These are phyloP conservation scores for Dendrobium nobile DNA, from an alignment of 106 monocot genomes.

Conservation along the genomic window DNA sequence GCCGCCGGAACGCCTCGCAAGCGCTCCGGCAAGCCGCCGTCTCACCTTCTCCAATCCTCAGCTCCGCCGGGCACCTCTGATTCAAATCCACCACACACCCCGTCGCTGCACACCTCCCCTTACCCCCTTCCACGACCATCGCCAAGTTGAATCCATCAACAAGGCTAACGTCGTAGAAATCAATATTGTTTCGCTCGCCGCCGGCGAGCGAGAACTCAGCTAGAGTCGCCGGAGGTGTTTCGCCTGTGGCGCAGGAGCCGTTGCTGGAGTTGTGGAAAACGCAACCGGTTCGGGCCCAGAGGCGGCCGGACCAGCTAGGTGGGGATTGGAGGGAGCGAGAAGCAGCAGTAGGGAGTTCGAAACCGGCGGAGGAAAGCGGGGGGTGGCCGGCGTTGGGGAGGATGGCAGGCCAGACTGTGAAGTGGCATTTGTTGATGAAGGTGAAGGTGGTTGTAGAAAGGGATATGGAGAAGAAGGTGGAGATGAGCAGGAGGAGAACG, in stretches of 20 bases:
- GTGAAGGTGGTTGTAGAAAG: conserved; percentile 14
- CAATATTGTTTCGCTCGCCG: not conserved
- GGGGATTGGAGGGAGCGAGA: not conserved
- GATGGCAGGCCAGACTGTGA: conserved; percentile 14
- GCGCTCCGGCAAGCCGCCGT: conserved; percentile 29
- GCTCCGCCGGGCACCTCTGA: conserved; percentile 39
- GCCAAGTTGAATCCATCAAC: conserved; percentile 19
- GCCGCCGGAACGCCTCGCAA: conserved; percentile 28
- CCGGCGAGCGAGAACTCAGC: conserved; percentile 18
- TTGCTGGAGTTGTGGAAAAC: not conserved
- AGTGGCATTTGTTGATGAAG: conserved; percentile 13
- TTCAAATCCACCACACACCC: conserved; percentile 37
- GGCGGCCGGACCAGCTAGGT: conserved; percentile 8
- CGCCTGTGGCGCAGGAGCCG: conserved; percentile 4
- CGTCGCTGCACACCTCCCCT: conserved; percentile 17
- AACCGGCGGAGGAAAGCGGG: conserved; percentile 7
- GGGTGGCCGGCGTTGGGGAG: conserved; percentile 12
- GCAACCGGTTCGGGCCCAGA: conserved; percentile 18
- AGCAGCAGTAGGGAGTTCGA: not conserved
- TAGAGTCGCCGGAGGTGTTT: conserved; percentile 5
- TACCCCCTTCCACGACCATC: conserved; percentile 8
- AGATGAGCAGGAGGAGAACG: too few relatives aligned
- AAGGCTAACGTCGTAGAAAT: conserved; percentile 21
- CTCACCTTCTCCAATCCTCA: conserved; percentile 26
- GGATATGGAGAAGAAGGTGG: too few relatives aligned